Base-by-base conservation (phyloP, 1,284 basidiomycete species). In the Somion occarium region DNA sequence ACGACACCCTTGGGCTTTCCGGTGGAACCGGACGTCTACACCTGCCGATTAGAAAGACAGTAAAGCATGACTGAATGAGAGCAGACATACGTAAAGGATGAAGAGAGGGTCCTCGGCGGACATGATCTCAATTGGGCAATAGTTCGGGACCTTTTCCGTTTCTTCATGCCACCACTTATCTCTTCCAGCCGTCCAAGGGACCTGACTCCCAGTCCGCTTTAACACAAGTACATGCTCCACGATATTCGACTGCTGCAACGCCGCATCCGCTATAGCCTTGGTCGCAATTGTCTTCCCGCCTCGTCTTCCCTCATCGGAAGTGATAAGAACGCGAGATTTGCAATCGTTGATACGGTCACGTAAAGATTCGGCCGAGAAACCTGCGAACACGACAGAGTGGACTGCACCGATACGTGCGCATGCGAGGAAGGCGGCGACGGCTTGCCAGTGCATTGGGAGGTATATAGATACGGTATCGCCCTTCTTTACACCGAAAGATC, bases 161-260 rank as follows among this genome's bases (percentile, higher is more conserved):
- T 92, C 92, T 70, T 98, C 95, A 66, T 98, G 88, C 93, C 93
- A 98, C 96, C 96, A 98, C 60, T 83, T 79, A 72, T 99, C 96
- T 51, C 96, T 76, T 7, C 92, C 94, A 56, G 85, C 76, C 11
- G 80, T 85, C 85, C 89, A 91, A n/a, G 83, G 76, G 30, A 98
- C 83, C 50, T 84, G 73, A 56, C 81, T 87, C 5, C 96, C 96
- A 0, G 96, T 98, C 56, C 96, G 79, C 72, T 83, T 81, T 52
- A 98, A 79, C 1, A 99, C 94, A 50, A 99, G 75, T 27, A 95
- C 91, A 61, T 98, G 89, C 69, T 97, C 89, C 54, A 98, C 93
- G 15, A 73, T 67, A 3, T 92, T 90, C 68, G 88, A 91, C 59
- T 88, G 84, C 70, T 88, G 86, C 60, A 99, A 74, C 0, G 96